Base-by-base conservation (phyloP, 352 stramenopile genomes). In the Aphanomyces cochlioides region DNA sequence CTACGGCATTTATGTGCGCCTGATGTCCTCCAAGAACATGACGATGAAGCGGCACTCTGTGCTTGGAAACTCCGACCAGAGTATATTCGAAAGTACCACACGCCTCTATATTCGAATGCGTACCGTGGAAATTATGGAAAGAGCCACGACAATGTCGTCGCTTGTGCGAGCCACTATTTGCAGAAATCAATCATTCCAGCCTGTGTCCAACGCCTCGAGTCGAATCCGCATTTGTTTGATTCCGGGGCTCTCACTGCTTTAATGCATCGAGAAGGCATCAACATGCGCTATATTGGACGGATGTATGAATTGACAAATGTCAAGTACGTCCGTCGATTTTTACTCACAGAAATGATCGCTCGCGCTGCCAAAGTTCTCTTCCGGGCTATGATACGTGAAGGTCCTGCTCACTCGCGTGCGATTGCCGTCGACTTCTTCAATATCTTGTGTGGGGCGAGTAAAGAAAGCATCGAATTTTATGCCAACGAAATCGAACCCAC, bases 301-400 rank as follows among this genome's bases (percentile, higher is more conserved):
- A 88, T 84, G 65, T 92, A 78, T 61, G 77, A 86, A 8, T 39
- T 81, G 7, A 74, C 79, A 8, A 83, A 68, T 5, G 34, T 75
- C 3, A 78, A 80, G n/a, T 78, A 90, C 61, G 67, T 78, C 36
- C 80, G 77, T 34, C 75, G 75, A 17, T 53, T 80, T 2, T 77
- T 92, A 34, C 58, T 89, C 5, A 73, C 72, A 0, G 83, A 90
- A 47, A 89, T 90, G 78, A 43, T 92, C 12, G 83, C 80, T 34
- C 77, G 84, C 17, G 78, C 79, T 0, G 82, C 78, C 73, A 90
- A 92, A 67, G 65, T 77, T 10, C 78, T 87, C n/a, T 56, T 89
- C 0, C 72, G 74, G 21, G 72, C 54, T 2, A 77, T 77, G 28
- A 63, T 89, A 0, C 59, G 59, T 2, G 59, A 50, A 21, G 59